Percentiles rank a stretch among this genome's conserved stretches.
phyloP scores from a whole-genome alignment of 2,329 filamentous ascomycete genomes.

The Xylariaceae sp. region DNA sequence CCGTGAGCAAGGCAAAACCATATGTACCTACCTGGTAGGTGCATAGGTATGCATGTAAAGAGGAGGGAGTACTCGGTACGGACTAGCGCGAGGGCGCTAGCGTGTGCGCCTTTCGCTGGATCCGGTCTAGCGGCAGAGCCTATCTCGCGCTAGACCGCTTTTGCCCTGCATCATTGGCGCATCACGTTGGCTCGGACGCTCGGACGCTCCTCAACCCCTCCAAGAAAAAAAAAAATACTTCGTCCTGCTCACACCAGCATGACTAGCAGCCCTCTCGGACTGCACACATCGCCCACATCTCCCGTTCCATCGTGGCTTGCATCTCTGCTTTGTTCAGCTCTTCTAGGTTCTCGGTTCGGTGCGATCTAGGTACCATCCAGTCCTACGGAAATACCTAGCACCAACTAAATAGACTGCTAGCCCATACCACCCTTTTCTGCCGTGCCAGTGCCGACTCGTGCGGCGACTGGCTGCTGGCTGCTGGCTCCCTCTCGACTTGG shows the following conservation, averaged over 20 bases:
- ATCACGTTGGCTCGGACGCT: neutral
- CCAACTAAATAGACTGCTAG: no score
- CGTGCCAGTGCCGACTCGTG: neutral
- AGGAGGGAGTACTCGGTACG: neutral
- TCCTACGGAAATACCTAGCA: no score
- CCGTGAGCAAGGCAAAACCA: neutral
- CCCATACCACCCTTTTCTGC: no score
- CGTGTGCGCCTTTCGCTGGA: no score
- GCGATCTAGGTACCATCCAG: no score
- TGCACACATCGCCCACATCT: neutral
- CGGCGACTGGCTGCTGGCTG: neutral
- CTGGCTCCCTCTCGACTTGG: no score
- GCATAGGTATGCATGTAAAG: neutral
- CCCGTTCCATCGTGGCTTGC: neutral
- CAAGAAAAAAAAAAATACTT: neutral
- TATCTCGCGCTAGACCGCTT: neutral
- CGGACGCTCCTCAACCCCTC: neutral
- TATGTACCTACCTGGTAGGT: neutral
- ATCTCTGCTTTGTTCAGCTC: neutral
- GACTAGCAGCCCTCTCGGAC: neutral
- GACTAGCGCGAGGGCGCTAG: no score
- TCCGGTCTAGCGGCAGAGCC: neutral
- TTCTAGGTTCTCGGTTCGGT: neutral
- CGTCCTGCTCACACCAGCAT: neutral
- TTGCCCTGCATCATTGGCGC: neutral